Percentiles rank a stretch among this genome's conserved stretches.
Conservation (phyloP, 345 rosid genomes). For the Eutrema japonicum region DNA sequence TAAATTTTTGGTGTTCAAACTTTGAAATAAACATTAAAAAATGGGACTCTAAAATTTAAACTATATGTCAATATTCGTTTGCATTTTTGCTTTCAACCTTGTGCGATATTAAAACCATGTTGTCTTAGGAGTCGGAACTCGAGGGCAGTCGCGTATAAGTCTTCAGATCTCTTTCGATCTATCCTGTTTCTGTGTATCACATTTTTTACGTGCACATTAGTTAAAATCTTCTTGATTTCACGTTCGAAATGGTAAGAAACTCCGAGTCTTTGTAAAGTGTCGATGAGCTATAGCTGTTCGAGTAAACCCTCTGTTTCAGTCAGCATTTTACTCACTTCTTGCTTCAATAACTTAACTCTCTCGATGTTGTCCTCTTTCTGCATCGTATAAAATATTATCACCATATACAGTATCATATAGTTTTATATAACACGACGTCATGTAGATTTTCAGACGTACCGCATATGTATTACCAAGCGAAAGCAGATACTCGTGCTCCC, state of each 20-base stretch:
- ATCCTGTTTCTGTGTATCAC: not conserved
- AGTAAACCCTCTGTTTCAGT: slow-evolving; percentile 22
- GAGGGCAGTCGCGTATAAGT: slow-evolving; percentile 43
- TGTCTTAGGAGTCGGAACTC: slow-evolving; percentile 45
- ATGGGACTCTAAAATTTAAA: not conserved
- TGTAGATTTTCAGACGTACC: slow-evolving; percentile 25
- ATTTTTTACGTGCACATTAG: not conserved
- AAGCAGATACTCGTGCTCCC: slow-evolving; percentile 45
- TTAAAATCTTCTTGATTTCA: slow-evolving; percentile 34
- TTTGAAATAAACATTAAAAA: not conserved
- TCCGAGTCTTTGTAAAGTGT: slow-evolving; percentile 47
- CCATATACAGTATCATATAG: not conserved
- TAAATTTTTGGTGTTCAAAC: not conserved
- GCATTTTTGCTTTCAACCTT: slow-evolving; percentile 36
- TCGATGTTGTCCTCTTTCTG: slow-evolving; percentile 31
- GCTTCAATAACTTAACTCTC: slow-evolving; percentile 16
- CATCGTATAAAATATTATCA: slow-evolving; percentile 9
- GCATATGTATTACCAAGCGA: slow-evolving; percentile 37
- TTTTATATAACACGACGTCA: not conserved
- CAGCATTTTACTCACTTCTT: slow-evolving; percentile 26
- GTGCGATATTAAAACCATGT: slow-evolving; percentile 35
- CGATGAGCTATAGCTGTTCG: slow-evolving; percentile 44
- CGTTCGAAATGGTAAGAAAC: slow-evolving; percentile 44
- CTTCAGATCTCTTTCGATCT: slow-evolving; percentile 10
- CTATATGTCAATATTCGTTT: not conserved